Base-by-base conservation (phyloP, 2,329 filamentous ascomycete species). In the Hypoxylon sp. region DNA sequence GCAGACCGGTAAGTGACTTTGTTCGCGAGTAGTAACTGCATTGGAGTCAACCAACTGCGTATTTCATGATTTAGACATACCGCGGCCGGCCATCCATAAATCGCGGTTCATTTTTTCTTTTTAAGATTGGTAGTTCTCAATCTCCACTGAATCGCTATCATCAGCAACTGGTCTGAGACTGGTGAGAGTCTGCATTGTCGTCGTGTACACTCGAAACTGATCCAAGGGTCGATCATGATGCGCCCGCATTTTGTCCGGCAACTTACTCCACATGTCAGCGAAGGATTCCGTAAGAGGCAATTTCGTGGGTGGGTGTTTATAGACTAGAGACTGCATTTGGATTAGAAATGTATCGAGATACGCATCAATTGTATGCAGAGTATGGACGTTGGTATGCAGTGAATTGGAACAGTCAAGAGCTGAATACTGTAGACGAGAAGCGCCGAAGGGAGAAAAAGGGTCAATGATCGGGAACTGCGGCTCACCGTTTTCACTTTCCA, bases 171-270 rank as follows among this genome's bases (percentile, higher is more conserved):
- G 26, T 61, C 63, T 61, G 51, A 63, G 62, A 68, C 62, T 60
- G 53, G 44, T 59, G 53, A 65, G 62, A 68, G 55, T 63, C 51
- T 63, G 65, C 65, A 68, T 68, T 65, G 59, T 57, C 49, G 52
- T 61, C 55, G 50, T 65, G 62, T 65, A 28, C 58, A 63, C 51
- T 68, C 65, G 61, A 68, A 68, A 68, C 63, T 20, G 48, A 61
- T 65, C 50, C 55, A 48, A 51, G 49, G 61, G 61, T 61, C 64
- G 64, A 67, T 70, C 61, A 65, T 40, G 59, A 61, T 63, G 46
- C 42, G 58, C 50, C 62, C 58, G 52, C 56, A 56, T 46, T n/a
- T 64, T 68, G 67, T 65, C 64, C 52, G 55, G 63, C 18, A 9
- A 28, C n/a, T 51, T 53, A 33, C 68, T 61, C 61, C 65, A 54